Base-by-base conservation (phyloP, 805 yeast genomes). In the Torulaspora delbrueckii region DNA sequence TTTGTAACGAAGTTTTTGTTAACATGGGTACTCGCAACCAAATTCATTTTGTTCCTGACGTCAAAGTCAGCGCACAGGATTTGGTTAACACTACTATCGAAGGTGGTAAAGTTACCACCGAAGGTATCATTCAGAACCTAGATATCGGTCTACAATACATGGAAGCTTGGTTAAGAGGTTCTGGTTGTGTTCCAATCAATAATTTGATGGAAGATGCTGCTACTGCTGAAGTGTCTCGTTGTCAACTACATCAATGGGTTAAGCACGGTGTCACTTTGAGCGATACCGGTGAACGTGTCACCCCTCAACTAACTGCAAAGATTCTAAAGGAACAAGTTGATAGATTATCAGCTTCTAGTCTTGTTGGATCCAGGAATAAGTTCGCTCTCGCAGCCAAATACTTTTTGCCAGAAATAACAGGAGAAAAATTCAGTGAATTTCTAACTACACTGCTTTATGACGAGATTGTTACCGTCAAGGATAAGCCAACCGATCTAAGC, bases 191-290 rank as follows among this genome's bases (percentile, higher is more conserved):
- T 50, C 91, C 95, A 54, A 85, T 85, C 65, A 84, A 85, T 71
- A 78, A 80, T 65, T 73, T 85, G 66, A 85, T 85, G 95, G 95
- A 85, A 68, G 95, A 85, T 66, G 95, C 95, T 24, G 93, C 93
- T 27, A 85, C 95, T 41, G 91, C 93, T 33, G 95, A 85, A 68
- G 95, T 85, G 32, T 82, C 90, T 30, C 77, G 93, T 70, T 76
- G 88, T 50, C 91, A 84, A 68, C 72, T 85, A 55, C 82, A 82
- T 75, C 88, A 86, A 63, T 85, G 95, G 95, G 85, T 81, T 42
- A 82, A 80, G 48, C 90, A 85, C 63, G 78, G 79, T 37, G 84
- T 79, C 37, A 68, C 62, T 45, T 62, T 77, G 50, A 74, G 78
- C 45, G 86, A 82, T 57, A 73, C 80, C 22, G 81, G 81, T 40